A percentile compares a stretch with the other conserved stretches of the same genome.
Conservation (phyloP, 139 green algal species). For the Nannochloris sp. region DNA sequence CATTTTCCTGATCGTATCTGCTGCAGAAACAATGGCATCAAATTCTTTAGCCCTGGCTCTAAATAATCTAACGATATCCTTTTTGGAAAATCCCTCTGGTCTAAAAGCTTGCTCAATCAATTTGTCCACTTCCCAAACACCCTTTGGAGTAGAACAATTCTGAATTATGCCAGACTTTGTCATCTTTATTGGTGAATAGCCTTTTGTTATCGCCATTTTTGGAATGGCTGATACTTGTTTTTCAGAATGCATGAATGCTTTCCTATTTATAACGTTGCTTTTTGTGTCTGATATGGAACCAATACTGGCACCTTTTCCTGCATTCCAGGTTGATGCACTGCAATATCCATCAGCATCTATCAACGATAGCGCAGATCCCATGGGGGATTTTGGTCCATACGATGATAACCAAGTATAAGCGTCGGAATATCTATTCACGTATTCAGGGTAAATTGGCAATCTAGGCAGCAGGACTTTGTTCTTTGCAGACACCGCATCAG, state of each 20-base stretch:
- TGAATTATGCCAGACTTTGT: not conserved
- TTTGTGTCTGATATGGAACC: not conserved
- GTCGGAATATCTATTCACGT: constrained; percentile 3
- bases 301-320: constrained; percentile 10
- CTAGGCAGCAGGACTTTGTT: constrained; percentile 67
- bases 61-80: constrained; percentile 55
- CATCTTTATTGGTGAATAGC: not conserved
- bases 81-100: constrained; percentile 6
- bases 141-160: not conserved
- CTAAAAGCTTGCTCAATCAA: not conserved
- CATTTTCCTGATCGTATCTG: constrained; percentile 44
- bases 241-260: not conserved
- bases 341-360: constrained; percentile 36
- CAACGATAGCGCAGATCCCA: constrained; percentile 24
- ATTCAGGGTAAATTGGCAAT: constrained; percentile 65
- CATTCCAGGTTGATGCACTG: constrained; percentile 40
- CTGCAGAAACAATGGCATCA: constrained; percentile 38
- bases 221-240: not conserved
- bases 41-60: constrained; percentile 51
- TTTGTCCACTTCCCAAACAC: not conserved
- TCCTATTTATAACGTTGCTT: not conserved
- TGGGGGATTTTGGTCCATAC: constrained; percentile 22
- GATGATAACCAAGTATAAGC: constrained; percentile 28
- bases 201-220: not conserved
- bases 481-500: constrained; percentile 36